phyloP scores from a whole-genome alignment of 176 grass and related monocot genomes.

The Melocanna baccifera region DNA sequence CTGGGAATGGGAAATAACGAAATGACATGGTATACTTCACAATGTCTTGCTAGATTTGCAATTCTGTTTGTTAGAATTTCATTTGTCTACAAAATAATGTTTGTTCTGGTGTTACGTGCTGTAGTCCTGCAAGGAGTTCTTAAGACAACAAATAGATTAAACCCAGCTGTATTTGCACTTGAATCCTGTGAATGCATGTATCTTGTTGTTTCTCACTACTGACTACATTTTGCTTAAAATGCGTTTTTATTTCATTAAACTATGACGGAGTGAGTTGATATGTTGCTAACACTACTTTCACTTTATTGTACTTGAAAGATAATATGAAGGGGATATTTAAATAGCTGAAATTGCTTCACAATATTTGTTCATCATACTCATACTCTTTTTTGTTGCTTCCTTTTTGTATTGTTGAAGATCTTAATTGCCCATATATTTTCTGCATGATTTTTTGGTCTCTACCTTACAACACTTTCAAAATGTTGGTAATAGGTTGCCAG shows the following conservation, averaged over 20 bases:
- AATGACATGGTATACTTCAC: conserved; percentile 81
- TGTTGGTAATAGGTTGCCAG: conserved; percentile 58
- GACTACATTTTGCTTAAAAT: conserved; percentile 1
- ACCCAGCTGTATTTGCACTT: background rate
- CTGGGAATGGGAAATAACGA: conserved; percentile 83
- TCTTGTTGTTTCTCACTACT: conserved; percentile 8
- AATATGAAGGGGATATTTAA: background rate
- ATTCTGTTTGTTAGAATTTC: background rate
- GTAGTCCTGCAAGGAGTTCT: background rate
- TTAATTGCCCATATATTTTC: background rate
- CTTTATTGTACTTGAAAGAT: conserved; percentile 4
- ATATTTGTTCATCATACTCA: background rate
- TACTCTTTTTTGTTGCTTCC: background rate
- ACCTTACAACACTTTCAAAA: conserved; percentile 11
- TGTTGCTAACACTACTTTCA: background rate
- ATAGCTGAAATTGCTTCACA: conserved; percentile 9
- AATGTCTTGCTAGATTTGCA: background rate
- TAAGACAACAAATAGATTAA: background rate
- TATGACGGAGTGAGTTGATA: background rate
- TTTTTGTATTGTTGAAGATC: background rate
- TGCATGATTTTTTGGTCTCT: background rate
- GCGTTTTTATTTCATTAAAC: background rate
- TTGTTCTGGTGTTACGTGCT: background rate
- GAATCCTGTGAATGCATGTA: background rate
- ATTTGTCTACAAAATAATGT: background rate